Base-by-base conservation (phyloP, 1,284 basidiomycete genomes). In the Melanopsichium pennsylvanicum region DNA sequence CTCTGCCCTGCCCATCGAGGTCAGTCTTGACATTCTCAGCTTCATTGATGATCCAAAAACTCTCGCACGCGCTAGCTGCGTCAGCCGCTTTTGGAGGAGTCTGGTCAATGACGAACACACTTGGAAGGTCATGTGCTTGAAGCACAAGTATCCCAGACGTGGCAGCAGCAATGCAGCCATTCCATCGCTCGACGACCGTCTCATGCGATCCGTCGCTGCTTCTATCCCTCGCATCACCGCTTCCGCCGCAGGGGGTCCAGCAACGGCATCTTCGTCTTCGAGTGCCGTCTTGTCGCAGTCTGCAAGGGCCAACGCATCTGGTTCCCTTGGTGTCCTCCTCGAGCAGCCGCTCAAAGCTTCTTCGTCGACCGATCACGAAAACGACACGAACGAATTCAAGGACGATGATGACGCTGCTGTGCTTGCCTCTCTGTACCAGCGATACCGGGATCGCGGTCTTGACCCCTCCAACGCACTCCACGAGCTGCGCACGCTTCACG, bases 31-130 rank as follows among this genome's bases (percentile, higher is more conserved):
- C 75, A 87, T 95, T 48, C 85, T 97, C 45, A 83, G 85, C 70
- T 95, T 89, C 81, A 85, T 97, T 42, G 89, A 94, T 67, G 90
- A 93, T 41, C 89, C 91, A 0, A 84, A 84, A 40, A 89, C 90
- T 0, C 87, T 97, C 5, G 85, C 87, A 0, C 83, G 90, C 7
- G 89, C 89, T 0, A 85, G 86, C 35, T 85, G 86, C 41, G 94
- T 97, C 22, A 90, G 88, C 70, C 84, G 85, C 42, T 86, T 86
- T 55, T 97, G 95, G 95, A 83, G 86, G 37, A 83, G 83, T 10
- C 85, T 97, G 4, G 85, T 90, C n/a, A 84, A 86, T 50, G 93
- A 95, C 76, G 92, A 96, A 70, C 85, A 85, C 59, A 85, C 92
- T 3, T 97, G 94, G 95, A 88, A 87, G 80, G 81, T 85, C 19